Evolutionary conservation across 108 stramenopile genomes (phyloP), one percentile per base, ranked within the genome.

Genomic region (Fragilariopsis cylindrus): DNA sequence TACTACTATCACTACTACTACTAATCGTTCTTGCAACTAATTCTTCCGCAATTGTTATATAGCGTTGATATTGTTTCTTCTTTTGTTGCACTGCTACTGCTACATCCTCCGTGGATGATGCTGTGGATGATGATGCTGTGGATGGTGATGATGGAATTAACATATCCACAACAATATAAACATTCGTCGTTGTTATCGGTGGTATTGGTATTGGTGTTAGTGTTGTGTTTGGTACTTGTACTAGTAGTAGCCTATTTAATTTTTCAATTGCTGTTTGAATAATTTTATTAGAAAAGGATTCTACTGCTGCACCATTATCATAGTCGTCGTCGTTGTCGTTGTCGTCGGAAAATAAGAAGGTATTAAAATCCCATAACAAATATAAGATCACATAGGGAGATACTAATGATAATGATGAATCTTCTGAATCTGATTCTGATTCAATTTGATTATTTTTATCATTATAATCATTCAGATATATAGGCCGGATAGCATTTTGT

Each of bases 351-450:
- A 30, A 30, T 30, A 30, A 30, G 30, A 30, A 30, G 30, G 55
- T n/a, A 11, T 43, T 8, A 13, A n/a, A 43, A 43, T 63, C 4
- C 89, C 89, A 90, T 53, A 86, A 44, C 8, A 90, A 40, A 65
- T 90, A 90, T 15, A 90, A 60, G 58, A 90, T 77, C 7, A 83
- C 55, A 40, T 68, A 12, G 81, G 46, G 40, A 82, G 80, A 2
- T 83, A 54, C 62, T 48, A 52, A 48, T 3, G 44, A 18, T 49
- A 9, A 8, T 49, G 0, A 54, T 4, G 47, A 3, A 13, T 71
- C 57, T 18, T 57, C 79, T 39, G 44, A 73, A 16, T 53, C 11
- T 54, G 62, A 56, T 57, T 16, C 30, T 30, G 30, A 30, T 9
- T 63, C 62, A 21, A 1, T 21, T 21, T 21, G 21, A 21, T 21